Conservation (phyloP, 106 monocot species). For the Dendrobium chrysotoxum region DNA sequence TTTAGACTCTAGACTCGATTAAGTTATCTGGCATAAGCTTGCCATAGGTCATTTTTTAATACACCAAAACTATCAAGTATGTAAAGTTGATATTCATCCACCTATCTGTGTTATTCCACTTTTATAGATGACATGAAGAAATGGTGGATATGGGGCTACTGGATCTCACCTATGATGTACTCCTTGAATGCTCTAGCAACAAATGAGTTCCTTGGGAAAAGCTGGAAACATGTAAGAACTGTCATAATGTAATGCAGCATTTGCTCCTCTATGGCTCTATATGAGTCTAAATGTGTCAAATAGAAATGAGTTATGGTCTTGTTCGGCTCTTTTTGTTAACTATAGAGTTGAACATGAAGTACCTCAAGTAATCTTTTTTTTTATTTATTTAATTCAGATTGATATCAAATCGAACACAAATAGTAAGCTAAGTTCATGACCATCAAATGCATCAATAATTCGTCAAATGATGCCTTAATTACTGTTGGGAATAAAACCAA, state of each 20-base stretch:
- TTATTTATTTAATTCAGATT: background rate
- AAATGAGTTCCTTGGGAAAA: slow-evolving; percentile 30
- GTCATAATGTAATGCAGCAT: background rate
- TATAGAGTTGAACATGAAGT: background rate
- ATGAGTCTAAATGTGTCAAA: background rate
- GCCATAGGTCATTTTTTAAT: background rate
- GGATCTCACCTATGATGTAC: slow-evolving; percentile 28
- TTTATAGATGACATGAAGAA: slow-evolving; percentile 19
- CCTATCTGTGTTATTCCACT: background rate
- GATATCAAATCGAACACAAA: background rate
- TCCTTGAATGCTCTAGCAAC: slow-evolving; percentile 15
- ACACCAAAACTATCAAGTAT: background rate
- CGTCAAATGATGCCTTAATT: too few species aligned
- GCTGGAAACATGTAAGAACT: slow-evolving; percentile 19
- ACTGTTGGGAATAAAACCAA: too few species aligned
- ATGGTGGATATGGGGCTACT: slow-evolving; percentile 34
- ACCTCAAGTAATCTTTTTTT: background rate
- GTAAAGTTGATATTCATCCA: background rate
- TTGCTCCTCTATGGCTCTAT: background rate
- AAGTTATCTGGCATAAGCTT: background rate
- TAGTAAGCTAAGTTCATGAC: background rate
- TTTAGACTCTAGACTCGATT: background rate
- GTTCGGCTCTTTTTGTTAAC: background rate
- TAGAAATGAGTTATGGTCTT: background rate
- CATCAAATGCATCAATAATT: too few species aligned